phyloP scores from a whole-genome alignment of 1,284 basidiomycete genomes.

The Acaromyces ingoldii region DNA sequence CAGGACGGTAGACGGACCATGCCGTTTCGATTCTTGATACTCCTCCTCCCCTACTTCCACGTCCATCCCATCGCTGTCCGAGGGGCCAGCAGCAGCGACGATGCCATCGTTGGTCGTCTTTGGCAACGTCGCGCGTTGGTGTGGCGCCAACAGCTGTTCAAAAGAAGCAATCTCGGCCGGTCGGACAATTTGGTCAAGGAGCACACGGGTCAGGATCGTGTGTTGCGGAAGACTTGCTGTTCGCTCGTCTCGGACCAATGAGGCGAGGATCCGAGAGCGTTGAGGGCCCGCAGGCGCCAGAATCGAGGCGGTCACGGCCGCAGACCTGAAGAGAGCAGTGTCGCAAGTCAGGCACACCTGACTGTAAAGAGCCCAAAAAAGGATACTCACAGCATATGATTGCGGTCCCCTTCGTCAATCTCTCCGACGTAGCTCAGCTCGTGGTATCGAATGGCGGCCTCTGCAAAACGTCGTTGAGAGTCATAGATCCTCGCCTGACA shows the following conservation, averaged over 20 bases:
- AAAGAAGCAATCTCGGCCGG: conserved; percentile 83
- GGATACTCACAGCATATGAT: conserved; percentile 27
- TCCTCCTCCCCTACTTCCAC: no score
- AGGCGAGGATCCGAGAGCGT: conserved; percentile 82
- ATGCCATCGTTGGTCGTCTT: conserved; percentile 13
- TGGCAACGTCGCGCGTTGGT: conserved; percentile 85
- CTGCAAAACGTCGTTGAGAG: conserved; percentile 81
- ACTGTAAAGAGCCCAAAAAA: neutral
- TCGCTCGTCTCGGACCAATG: conserved; percentile 89
- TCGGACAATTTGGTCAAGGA: conserved; percentile 90
- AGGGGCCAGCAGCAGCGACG: neutral
- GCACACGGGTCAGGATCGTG: conserved; percentile 92
- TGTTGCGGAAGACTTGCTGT: conserved; percentile 71
- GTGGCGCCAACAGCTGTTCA: conserved; percentile 76
- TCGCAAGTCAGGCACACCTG: neutral
- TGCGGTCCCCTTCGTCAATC: conserved; percentile 30
- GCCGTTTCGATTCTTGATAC: conserved; percentile 17
- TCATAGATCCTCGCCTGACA: conserved; percentile 79
- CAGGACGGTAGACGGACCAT: conserved; percentile 84
- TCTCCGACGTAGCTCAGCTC: conserved; percentile 60
- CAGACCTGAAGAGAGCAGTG: conserved; percentile 58
- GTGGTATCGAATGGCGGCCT: conserved; percentile 91
- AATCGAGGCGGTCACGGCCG: conserved; percentile 90
- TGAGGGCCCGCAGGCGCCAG: conserved; percentile 96
- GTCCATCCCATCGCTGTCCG: conserved; percentile 7